These are phyloP conservation scores for Bipolaris zeicola DNA, from an alignment of 2,329 filamentous ascomycete genomes.

Conservation along the genomic window DNA sequence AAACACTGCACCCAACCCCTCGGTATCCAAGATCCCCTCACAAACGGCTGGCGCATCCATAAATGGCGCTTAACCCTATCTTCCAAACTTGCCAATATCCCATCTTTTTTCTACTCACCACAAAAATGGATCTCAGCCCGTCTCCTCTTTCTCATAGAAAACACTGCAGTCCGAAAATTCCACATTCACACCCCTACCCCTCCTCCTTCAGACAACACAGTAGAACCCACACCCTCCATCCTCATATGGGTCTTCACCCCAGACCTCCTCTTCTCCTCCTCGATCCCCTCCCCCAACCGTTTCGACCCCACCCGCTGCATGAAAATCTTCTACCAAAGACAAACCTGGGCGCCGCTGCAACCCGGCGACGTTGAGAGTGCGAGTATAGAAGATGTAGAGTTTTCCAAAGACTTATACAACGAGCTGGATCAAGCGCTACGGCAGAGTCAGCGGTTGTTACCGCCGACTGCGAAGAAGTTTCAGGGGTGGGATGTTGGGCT, in stretches of 20 bases:
- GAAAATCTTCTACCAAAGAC: slow-evolving; percentile 61
- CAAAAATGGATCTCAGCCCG: slow-evolving; percentile 60
- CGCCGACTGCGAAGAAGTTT: slow-evolving; percentile 62
- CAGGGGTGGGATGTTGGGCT: slow-evolving; percentile 72
- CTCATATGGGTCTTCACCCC: slow-evolving; percentile 67
- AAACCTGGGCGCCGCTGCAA: slow-evolving; percentile 31
- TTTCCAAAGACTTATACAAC: slow-evolving; percentile 59
- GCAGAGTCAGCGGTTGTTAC: slow-evolving; percentile 59
- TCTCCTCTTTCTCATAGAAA: slow-evolving; percentile 61
- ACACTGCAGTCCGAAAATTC: slow-evolving; percentile 62
- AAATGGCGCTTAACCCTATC: slow-evolving; percentile 54
- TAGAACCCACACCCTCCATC: slow-evolving; percentile 24
- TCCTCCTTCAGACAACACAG: neutral
- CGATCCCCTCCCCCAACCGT: slow-evolving; percentile 30
- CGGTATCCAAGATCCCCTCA: slow-evolving; percentile 50
- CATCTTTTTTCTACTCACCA: slow-evolving; percentile 16
- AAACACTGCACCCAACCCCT: slow-evolving; percentile 46
- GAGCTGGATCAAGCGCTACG: slow-evolving; percentile 54
- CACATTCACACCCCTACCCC: slow-evolving; percentile 51
- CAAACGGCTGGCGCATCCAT: slow-evolving; percentile 56
- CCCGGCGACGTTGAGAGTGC: slow-evolving; percentile 47
- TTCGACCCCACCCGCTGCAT: slow-evolving; percentile 56
- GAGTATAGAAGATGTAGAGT: slow-evolving; percentile 56
- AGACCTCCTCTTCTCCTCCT: slow-evolving; percentile 62
- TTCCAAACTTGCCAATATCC: slow-evolving; percentile 5